Conservation (phyloP, 179 eudicot genomes). For the Beta corolliflora region DNA sequence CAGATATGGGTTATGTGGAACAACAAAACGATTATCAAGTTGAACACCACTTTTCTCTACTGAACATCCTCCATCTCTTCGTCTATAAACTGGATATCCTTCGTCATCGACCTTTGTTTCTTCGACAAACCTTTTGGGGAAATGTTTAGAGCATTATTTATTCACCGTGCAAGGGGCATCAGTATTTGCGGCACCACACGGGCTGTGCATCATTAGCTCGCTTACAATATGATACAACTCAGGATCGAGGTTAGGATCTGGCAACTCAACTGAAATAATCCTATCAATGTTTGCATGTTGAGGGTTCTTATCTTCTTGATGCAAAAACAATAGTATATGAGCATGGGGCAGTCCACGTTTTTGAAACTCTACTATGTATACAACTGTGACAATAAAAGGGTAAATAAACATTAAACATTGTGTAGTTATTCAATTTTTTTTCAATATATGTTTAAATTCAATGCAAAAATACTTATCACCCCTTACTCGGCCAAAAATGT, state of each 20-base stretch:
- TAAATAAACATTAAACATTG: too few species aligned
- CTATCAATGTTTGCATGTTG: background rate
- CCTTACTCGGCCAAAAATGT: too few species aligned
- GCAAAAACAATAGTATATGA: background rate
- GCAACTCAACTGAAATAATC: background rate
- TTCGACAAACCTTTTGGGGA: background rate
- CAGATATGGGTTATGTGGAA: slow-evolving; percentile 17
- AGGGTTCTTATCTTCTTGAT: background rate
- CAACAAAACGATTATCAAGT: slow-evolving; percentile 27
- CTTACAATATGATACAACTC: background rate
- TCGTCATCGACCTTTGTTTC: slow-evolving; percentile 17
- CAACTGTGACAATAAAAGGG: too few species aligned
- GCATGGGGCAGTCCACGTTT: background rate
- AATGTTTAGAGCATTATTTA: too few species aligned
- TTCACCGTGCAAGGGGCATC: too few species aligned
- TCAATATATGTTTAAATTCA: too few species aligned
- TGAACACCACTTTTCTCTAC: background rate
- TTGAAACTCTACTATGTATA: too few species aligned
- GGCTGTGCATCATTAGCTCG: background rate
- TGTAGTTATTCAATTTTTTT: too few species aligned
- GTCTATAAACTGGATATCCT: slow-evolving; percentile 22
- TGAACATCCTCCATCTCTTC: background rate
- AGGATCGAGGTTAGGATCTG: background rate
- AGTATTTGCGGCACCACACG: background rate
- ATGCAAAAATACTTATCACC: too few species aligned